These are phyloP conservation scores for Panus rudis DNA, from an alignment of 768 basidiomycete genomes.

Conservation along the genomic window DNA sequence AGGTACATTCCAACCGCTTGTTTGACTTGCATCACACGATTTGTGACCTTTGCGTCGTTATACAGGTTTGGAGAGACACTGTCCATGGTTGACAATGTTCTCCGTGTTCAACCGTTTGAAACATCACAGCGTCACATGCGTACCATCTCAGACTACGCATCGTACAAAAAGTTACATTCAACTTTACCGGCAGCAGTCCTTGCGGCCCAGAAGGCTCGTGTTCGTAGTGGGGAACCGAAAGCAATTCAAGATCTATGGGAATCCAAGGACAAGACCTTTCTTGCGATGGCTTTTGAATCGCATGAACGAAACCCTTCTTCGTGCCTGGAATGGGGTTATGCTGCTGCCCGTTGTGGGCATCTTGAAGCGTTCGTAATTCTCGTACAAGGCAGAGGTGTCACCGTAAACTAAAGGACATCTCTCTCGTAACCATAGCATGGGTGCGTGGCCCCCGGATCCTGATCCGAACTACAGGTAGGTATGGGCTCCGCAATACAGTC, in stretches of 20 bases:
- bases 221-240: constrained; percentile 59
- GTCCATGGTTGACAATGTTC: constrained; percentile 65
- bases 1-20: constrained; percentile 45
- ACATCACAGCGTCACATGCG: constrained; percentile 60
- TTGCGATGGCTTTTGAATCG: constrained; percentile 71
- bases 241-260: constrained; percentile 65
- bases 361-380: constrained; percentile 49
- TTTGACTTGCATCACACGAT: not conserved
- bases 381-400: too few relatives aligned
- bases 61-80: constrained; percentile 69
- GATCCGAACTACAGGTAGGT: constrained; percentile 70
- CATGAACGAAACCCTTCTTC: constrained; percentile 64
- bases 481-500: not conserved
- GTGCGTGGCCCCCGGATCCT: constrained; percentile 73
- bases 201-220: constrained; percentile 55
- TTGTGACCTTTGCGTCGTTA: not conserved
- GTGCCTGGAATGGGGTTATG: constrained; percentile 78
- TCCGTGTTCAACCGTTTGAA: constrained; percentile 64
- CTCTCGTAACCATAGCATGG: constrained; percentile 34
- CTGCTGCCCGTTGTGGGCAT: constrained; percentile 67
- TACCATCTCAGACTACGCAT: constrained; percentile 56
- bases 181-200: constrained; percentile 66
- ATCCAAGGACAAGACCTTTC: constrained; percentile 61
- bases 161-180: constrained; percentile 63
- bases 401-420: not conserved